Evolutionary conservation across 495 filamentous ascomycete species (phyloP).

Genomic region (Talaromyces nanjingensis): DNA sequence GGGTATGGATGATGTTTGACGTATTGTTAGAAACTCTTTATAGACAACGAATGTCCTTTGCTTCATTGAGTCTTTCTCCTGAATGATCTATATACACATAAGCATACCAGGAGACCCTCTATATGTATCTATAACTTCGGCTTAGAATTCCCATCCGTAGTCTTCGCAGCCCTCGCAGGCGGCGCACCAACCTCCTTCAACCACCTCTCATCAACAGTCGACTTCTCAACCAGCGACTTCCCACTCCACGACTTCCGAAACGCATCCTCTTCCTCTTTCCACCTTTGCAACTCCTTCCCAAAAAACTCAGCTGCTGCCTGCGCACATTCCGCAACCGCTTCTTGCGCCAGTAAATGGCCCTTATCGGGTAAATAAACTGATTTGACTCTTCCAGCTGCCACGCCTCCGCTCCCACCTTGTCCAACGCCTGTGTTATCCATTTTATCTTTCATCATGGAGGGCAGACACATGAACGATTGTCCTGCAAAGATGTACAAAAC

Average conservation of each 20-base stretch:
- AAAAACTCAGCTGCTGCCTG: slow-evolving; percentile 57
- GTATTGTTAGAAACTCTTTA: neutral
- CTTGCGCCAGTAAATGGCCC: slow-evolving; percentile 84
- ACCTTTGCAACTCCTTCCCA: slow-evolving; percentile 51
- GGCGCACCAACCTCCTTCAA: slow-evolving; percentile 41
- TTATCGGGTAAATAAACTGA: slow-evolving; percentile 56
- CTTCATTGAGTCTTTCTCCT: neutral
- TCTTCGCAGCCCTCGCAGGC: slow-evolving; percentile 20
- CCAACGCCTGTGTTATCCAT: slow-evolving; percentile 38
- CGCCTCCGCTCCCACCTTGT: slow-evolving; percentile 44
- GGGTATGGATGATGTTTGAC: neutral
- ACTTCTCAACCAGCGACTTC: slow-evolving; percentile 46
- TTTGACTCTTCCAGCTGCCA: slow-evolving; percentile 57
- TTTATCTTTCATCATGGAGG: slow-evolving; percentile 39
- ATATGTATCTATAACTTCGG: slow-evolving; percentile 26
- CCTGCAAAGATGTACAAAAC: slow-evolving; percentile 77
- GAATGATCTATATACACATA: neutral
- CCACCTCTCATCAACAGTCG: slow-evolving; percentile 52
- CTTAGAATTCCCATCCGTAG: slow-evolving; percentile 12
- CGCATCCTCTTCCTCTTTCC: slow-evolving; percentile 54
- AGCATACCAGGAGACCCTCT: neutral
- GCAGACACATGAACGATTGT: slow-evolving; percentile 53
- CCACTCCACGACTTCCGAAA: slow-evolving; percentile 48
- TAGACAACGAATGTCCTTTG: neutral
- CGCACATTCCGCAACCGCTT: slow-evolving; percentile 60